Evolutionary conservation across 164 flowering plant genomes (phyloP), one percentile per base, ranked within the genome.

Genomic region (Tinospora cordifolia): DNA sequence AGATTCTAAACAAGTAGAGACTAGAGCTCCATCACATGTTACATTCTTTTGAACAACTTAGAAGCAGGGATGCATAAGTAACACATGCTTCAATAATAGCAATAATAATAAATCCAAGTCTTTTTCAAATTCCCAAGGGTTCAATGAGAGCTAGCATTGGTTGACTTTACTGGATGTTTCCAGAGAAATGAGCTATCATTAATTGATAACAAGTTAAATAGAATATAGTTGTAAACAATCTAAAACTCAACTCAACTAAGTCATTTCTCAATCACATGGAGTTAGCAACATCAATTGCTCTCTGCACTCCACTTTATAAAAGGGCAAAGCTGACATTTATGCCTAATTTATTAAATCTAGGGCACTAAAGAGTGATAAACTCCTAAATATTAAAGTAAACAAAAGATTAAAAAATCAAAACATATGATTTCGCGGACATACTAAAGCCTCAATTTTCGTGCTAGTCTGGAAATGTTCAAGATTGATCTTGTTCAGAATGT

Each of bases 371-470:
- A 22, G 24, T 13, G 38, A 57, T 26, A 6, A 15, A 26, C 40
- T 47, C 11, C 15, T 58, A 62, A 19, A 26, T 4, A n/a, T 47
- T n/a, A 39, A 22, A 30, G 21, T n/a, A 21, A 65, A 36, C 0
- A 11, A 67, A 60, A 9, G 25, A n/a, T 15, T 49, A 47, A 63
- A 59, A 54, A 65, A 38, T 19, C 24, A 62, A 26, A 22, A 15
- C n/a, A 30, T 17, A 36, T 30, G 38, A 67, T 13, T 8, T 1
- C 51, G 17, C 4, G 19, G 22, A 71, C 85, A 54, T 89, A 94
- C 99, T 97, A 94, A 79, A 68, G 99, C 99, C 72, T 94, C 99
- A 34, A 94, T 92, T 82, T 94, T 94, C 67, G 99, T 92, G 81
- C 98, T 94, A 59, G 98, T 88, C 82, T 90, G 91, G 71, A 94